Evolutionary conservation across 805 yeast genomes (phyloP), one percentile per base, ranked within the genome.

Genomic region (Yamadazyma scolyti): DNA sequence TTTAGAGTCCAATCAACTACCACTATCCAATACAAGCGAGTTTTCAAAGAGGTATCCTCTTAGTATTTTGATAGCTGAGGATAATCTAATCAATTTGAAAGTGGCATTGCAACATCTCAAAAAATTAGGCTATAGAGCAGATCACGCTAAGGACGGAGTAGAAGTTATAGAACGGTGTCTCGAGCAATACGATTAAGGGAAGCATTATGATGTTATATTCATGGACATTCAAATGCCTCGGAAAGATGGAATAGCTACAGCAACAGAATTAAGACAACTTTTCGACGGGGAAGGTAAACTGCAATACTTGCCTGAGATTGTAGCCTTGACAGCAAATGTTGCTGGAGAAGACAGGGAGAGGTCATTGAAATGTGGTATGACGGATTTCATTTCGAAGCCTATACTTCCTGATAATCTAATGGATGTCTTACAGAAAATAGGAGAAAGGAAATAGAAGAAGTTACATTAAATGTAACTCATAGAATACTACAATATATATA

Each of bases 141-240:
- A 71, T 28, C 73, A 71, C 34, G 77, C 75, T 16, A 65, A 67
- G 38, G 76, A 71, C 36, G 77, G 77, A 0, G 60, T 65, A 9
- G 73, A 64, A 27, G 75, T 55, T 2, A 29, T 71, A 15, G 65
- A 60, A 16, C 58, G 46, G 39, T 53, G 60, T 35, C 54, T 61
- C 35, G 50, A 28, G 8, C 28, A 43, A 17, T 48, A 52, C 25
- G 36, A 55, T 4, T 37, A 47, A 12, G 46, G 46, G 1, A 44
- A 52, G 10, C 52, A 47, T 31, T 77, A 75, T 46, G 76, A 75
- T 40, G 61, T 72, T 22, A 66, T 77, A 12, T 54, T 77, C 23
- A 68, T 77, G 71, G 82, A 77, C 45, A 64, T 70, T 14, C 77
- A 75, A 29, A 64, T 75, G 65, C 77, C 78, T 6, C 52, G 65